Base-by-base conservation (phyloP, 2,329 filamentous ascomycete genomes). In the Cercospora sojina region DNA sequence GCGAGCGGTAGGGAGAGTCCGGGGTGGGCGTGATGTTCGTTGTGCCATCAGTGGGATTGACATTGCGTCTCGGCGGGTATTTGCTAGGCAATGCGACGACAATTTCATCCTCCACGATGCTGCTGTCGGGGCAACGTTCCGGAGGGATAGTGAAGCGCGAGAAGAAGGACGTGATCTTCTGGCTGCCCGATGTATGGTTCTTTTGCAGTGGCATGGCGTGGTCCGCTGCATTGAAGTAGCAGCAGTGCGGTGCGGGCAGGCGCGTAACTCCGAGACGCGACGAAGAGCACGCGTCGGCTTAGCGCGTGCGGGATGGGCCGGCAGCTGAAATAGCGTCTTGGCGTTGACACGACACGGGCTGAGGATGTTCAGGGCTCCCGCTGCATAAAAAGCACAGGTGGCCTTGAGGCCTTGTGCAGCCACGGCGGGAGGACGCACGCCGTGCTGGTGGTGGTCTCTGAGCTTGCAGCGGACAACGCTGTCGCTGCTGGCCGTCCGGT, bases 111-210 rank as follows among this genome's bases (percentile, higher is more conserved):
- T 73, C 73, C 20, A 72, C 65, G 12, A 68, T 64, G 35, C 69
- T 65, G 32, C 69, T 66, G 13, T 61, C 66, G n/a, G 71, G 73
- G 29, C 73, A 71, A 53, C 62, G 65, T 67, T 62, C 66, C 53
- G 70, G 72, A 5, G 73, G 74, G 4, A 75, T 70, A 25, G 71
- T 59, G 60, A 78, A 80, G 5, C 79, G 78, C 49, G 77, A 79
- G 74, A 85, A 85, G 69, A 82, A 85, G 59, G 82, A 80, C 9
- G 76, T 78, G 32, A 85, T 81, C 27, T 55, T 61, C 20, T 63
- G 64, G 47, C 59, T 67, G 62, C 61, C 62, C n/a, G 35, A 41
- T 38, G 25, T 23, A 10, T 59, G 27, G 23, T 27, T 18, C 23
- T 27, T 57, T 53, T n/a, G 38, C 12, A 64, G 67, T 57, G 67